Evolutionary conservation across 345 rosid genomes (phyloP).

Genomic region (Populus ilicifolia): DNA sequence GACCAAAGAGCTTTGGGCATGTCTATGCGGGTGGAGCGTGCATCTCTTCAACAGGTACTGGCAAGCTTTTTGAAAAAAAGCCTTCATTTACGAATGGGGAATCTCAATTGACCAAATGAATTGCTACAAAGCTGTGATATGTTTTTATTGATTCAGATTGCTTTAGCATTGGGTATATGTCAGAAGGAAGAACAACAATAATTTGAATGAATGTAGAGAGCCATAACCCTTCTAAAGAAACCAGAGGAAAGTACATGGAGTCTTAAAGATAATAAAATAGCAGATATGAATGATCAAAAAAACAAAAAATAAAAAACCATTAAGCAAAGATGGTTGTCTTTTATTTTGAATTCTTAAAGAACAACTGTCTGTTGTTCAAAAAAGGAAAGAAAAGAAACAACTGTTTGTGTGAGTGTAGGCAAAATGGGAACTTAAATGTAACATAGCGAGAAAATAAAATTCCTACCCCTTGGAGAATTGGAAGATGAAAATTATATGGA

Average conservation of each 20-base stretch:
- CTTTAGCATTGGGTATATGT: not conserved
- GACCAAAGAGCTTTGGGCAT: conserved; percentile 98
- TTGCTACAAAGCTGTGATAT: not conserved
- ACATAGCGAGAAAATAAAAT: not conserved
- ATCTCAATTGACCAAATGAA: not conserved
- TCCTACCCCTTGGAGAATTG: not conserved
- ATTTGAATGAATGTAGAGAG: not conserved
- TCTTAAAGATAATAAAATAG: not conserved
- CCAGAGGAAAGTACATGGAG: not conserved
- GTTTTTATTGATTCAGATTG: not conserved
- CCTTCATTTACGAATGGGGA: not conserved
- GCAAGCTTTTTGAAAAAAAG: too few relatives aligned
- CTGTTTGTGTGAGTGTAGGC: not conserved
- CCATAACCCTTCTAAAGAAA: not conserved
- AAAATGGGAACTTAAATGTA: not conserved
- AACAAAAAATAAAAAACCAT: not conserved
- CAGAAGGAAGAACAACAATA: not conserved
- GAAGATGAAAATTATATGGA: not conserved
- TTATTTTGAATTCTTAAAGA: not conserved
- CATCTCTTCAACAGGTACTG: conserved; percentile 76
- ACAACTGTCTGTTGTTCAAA: not conserved
- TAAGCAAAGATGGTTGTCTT: not conserved
- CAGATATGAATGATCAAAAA: not conserved
- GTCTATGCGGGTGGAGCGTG: conserved; percentile 96
- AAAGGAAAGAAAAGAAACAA: not conserved